Conservation (phyloP, 2,329 filamentous ascomycete species). For the Esteya vermicola region DNA sequence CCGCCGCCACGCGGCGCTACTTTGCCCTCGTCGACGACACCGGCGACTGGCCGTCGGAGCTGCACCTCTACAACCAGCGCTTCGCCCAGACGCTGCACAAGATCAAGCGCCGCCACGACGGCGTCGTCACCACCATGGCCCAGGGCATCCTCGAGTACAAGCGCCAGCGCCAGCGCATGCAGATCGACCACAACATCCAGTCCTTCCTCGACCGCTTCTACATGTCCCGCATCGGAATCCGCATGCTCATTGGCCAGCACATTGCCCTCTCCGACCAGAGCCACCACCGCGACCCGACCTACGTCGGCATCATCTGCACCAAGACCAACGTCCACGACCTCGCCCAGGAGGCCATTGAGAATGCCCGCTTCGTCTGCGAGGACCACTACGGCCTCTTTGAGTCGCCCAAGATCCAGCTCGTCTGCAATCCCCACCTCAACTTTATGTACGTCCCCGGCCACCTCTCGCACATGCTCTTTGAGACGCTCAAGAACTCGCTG, state of each 20-base stretch:
- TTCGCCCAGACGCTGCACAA: conserved; percentile 81
- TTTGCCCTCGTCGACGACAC: conserved; percentile 85
- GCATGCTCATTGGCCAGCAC: conserved; percentile 98
- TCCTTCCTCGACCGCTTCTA: conserved; percentile 97
- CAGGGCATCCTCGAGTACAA: conserved; percentile 98
- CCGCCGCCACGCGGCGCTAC: conserved; percentile 50
- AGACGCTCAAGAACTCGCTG: conserved; percentile 96
- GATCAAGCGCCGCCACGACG: conserved; percentile 92
- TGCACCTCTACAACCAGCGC: conserved; percentile 84
- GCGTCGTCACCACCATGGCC: conserved; percentile 94
- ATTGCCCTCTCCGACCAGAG: conserved; percentile 92
- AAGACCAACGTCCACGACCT: conserved; percentile 94
- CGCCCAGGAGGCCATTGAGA: conserved; percentile 94
- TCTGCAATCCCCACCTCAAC: conserved; percentile 85
- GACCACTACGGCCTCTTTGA: conserved; percentile 97
- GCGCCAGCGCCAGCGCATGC: conserved; percentile 87
- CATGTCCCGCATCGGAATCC: conserved; percentile 98
- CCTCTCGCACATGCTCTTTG: conserved; percentile 97
- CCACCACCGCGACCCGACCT: conserved; percentile 76
- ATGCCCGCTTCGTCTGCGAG: conserved; percentile 97
- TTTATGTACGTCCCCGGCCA: conserved; percentile 99
- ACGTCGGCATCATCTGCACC: conserved; percentile 97
- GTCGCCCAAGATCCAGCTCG: conserved; percentile 88
- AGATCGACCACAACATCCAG: conserved; percentile 95
- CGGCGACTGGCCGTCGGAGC: conserved; percentile 81